Evolutionary conservation across 176 grass and related monocot genomes (phyloP).

Genomic region (Pontederia paniculata): DNA sequence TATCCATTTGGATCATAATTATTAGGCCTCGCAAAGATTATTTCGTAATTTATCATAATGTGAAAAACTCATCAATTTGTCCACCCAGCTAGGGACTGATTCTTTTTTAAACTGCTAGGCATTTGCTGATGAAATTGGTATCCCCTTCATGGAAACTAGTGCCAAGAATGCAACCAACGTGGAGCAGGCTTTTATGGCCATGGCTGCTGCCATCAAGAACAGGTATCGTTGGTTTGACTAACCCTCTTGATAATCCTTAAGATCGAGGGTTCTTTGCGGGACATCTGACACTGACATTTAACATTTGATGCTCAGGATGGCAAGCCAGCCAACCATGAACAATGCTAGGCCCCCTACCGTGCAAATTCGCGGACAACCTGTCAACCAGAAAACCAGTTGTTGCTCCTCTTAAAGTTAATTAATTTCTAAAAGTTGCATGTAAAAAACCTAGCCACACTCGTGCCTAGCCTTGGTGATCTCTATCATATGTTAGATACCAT

Average conservation of each 20-base stretch:
- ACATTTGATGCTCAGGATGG: constrained; percentile 12
- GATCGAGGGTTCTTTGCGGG: too few species aligned
- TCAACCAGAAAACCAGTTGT: constrained; percentile 13
- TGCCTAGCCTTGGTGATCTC: too few species aligned
- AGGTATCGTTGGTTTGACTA: not conserved
- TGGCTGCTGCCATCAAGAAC: constrained; percentile 21
- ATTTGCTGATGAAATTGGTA: constrained; percentile 24
- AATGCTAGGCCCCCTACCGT: constrained; percentile 11
- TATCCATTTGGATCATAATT: too few species aligned
- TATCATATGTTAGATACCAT: not conserved
- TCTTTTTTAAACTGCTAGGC: not conserved
- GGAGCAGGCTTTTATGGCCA: constrained; percentile 19
- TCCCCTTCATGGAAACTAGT: constrained; percentile 20
- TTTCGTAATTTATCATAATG: too few species aligned
- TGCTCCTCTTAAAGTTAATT: constrained; percentile 12
- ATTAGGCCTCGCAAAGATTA: too few species aligned
- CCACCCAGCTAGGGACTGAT: not conserved
- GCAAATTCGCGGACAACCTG: constrained; percentile 17
- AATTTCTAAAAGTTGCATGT: not conserved
- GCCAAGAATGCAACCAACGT: constrained; percentile 14
- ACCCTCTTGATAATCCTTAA: too few species aligned
- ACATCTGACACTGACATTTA: not conserved
- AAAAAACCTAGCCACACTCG: not conserved
- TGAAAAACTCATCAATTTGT: not conserved
- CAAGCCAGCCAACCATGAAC: constrained; percentile 8